phyloP scores from a whole-genome alignment of 768 basidiomycete genomes.

The Heimioporus sp. region DNA sequence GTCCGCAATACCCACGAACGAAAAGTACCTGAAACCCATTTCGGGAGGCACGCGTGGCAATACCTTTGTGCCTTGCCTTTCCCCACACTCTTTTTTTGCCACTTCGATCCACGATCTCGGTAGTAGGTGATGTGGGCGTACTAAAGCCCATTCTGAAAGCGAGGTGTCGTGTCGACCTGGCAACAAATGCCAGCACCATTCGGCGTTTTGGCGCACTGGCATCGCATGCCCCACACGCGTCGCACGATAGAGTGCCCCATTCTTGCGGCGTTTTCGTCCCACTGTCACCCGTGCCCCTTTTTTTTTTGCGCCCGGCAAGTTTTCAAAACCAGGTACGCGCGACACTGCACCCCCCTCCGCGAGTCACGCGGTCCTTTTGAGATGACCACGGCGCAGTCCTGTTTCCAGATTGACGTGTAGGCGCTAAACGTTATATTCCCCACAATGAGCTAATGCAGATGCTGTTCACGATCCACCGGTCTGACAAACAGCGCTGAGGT shows the following conservation, averaged over 20 bases:
- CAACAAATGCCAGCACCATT: not conserved
- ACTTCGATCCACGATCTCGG: not conserved
- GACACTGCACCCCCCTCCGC: not conserved
- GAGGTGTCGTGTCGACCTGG: conserved; percentile 1
- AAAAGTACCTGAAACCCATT: not conserved
- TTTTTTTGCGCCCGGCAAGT: too few species aligned
- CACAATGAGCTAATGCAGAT: conserved; percentile 23
- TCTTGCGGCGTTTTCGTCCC: not conserved
- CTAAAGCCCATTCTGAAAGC: not conserved
- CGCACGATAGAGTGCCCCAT: not conserved
- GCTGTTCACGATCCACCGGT: conserved; percentile 10
- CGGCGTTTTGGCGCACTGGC: too few species aligned
- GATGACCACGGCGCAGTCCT: conserved; percentile 11
- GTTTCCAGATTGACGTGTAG: conserved; percentile 14
- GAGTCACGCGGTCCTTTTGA: conserved; percentile 6
- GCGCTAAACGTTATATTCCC: conserved; percentile 21
- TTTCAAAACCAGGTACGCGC: conserved; percentile 2
- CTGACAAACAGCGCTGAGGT: not conserved
- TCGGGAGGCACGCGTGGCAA: not conserved
- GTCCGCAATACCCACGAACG: not conserved
- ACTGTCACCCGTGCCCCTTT: too few species aligned
- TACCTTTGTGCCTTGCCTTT: not conserved
- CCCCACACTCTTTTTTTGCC: conserved; percentile 7
- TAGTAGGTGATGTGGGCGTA: not conserved
- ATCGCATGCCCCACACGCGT: too few species aligned